Percentiles rank a stretch among this genome's conserved stretches.
Evolutionary conservation across 139 green algal species (phyloP).

Genomic region (Gonium pectorale): DNA sequence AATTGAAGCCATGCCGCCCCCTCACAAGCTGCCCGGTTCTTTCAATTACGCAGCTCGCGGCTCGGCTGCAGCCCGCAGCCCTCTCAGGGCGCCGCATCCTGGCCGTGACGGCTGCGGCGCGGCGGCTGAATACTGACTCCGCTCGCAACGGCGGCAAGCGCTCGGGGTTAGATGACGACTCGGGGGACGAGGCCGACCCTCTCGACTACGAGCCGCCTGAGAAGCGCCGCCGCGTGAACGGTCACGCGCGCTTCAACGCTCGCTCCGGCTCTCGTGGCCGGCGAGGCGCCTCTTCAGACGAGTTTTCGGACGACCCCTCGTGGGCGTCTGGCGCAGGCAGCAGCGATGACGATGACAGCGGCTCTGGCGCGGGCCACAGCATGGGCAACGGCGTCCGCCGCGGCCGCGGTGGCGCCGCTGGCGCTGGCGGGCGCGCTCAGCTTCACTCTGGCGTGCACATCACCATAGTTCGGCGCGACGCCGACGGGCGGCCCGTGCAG

Average conservation of each 20-base stretch:
- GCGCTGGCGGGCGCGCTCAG: neutral
- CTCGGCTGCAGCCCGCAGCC: constrained; percentile 21
- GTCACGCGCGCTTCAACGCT: neutral
- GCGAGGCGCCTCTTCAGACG: constrained; percentile 10
- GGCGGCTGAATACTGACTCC: neutral
- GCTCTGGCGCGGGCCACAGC: neutral
- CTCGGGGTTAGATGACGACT: too few species aligned
- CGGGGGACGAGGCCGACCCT: too few species aligned
- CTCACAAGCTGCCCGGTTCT: too few species aligned
- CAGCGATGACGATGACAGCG: constrained; percentile 27
- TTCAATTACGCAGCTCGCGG: constrained; percentile 37
- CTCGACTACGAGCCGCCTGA: neutral
- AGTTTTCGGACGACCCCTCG: neutral
- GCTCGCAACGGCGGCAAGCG: neutral
- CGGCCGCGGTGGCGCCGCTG: neutral
- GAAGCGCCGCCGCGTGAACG: constrained; percentile 18
- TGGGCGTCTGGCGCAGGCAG: constrained; percentile 12
- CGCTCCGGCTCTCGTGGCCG: neutral
- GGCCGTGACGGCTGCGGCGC: constrained; percentile 21
- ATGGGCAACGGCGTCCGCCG: neutral
- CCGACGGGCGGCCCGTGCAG: constrained; percentile 1
- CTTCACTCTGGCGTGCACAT: constrained; percentile 10
- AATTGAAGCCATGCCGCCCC: too few species aligned
- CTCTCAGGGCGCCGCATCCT: constrained; percentile 27
- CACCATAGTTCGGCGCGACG: constrained; percentile 3